These are phyloP conservation scores for Rhodamnia argentea DNA, from an alignment of 345 rosid species.

Conservation along the genomic window DNA sequence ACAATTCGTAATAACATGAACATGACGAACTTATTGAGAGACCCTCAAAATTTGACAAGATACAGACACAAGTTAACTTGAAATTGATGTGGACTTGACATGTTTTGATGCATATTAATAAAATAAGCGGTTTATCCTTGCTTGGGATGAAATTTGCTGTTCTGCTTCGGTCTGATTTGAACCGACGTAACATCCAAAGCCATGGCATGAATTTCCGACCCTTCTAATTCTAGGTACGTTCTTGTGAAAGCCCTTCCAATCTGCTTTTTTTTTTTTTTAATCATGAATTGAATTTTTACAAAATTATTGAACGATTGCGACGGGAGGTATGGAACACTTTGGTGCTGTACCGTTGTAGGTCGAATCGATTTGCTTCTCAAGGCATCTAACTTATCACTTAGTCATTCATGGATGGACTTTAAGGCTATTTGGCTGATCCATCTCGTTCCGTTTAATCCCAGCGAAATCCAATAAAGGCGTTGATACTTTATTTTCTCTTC, in stretches of 20 bases:
- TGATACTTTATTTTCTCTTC: background rate
- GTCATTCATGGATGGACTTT: background rate
- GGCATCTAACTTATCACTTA: background rate
- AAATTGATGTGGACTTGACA: background rate
- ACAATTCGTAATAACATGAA: background rate
- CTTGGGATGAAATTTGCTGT: background rate
- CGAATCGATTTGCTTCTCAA: background rate
- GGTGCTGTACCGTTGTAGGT: background rate
- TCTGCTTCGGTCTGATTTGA: background rate
- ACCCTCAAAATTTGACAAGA: background rate
- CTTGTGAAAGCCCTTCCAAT: background rate
- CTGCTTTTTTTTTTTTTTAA: background rate
- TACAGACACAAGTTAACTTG: background rate
- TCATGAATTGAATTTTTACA: background rate
- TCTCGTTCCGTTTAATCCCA: background rate
- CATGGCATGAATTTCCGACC: background rate
- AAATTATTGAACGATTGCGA: background rate
- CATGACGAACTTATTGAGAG: background rate
- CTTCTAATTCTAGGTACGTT: background rate
- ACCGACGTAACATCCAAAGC: background rate
- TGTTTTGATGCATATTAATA: background rate
- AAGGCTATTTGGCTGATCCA: background rate
- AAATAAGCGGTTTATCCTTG: background rate
- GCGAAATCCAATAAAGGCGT: background rate
- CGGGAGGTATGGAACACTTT: background rate